Percentiles rank a stretch among this genome's conserved stretches.
phyloP scores from a whole-genome alignment of 139 green algal species.

The Haematococcus sp. region DNA sequence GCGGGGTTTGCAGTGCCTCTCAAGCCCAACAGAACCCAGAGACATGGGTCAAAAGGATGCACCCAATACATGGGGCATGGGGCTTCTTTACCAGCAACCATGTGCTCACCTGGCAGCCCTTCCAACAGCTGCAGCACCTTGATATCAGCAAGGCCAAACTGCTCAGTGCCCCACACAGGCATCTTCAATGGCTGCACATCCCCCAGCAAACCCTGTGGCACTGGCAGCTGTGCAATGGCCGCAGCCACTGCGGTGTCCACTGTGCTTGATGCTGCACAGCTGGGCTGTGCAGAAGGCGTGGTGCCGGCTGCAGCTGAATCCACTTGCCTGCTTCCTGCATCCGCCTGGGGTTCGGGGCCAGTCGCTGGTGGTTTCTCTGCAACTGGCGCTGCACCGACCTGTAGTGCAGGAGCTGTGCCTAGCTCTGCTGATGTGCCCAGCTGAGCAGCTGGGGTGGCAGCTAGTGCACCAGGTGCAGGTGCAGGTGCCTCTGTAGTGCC shows the following conservation, averaged over 20 bases:
- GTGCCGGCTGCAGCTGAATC: background rate
- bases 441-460: no score
- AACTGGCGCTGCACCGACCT: no score
- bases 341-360: background rate
- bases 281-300: background rate
- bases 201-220: background rate
- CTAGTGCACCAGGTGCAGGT: no score
- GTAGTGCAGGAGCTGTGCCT: no score
- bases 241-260: background rate
- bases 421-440: no score
- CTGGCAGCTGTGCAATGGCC: background rate
- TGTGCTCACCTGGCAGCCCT: slow-evolving; percentile 44
- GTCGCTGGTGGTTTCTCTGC: background rate
- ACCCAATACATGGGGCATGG: no score
- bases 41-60: no score
- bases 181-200: background rate
- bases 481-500: no score
- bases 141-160: slow-evolving; percentile 60
- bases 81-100: background rate
- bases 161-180: slow-evolving; percentile 51
- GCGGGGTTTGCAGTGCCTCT: no score
- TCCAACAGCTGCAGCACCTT: slow-evolving; percentile 62
- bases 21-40: no score
- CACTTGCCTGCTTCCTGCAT: background rate
- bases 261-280: background rate